Evolutionary conservation across 2,329 filamentous ascomycete genomes (phyloP), one percentile per base, ranked within the genome.

Genomic region (Diaporthe citriasiana): DNA sequence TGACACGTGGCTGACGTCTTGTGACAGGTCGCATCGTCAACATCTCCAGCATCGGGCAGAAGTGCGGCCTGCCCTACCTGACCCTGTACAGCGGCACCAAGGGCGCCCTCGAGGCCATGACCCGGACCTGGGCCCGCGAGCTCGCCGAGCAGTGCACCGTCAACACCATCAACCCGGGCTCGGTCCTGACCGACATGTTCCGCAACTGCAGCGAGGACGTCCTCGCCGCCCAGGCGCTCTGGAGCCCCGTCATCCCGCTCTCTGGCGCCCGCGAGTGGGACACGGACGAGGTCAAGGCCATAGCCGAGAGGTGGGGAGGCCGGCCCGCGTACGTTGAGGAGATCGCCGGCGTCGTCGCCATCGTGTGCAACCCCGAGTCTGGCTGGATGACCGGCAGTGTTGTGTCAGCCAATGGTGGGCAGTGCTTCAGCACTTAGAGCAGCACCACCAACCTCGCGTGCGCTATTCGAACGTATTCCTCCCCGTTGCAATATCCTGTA

Each of bases 61-160:
- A 84, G 70, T 81, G 89, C 10, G 89, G 89, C 51, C 89, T 88
- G 74, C 83, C 85, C 59, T 83, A 85, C 45, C 88, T 90, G 77
- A 87, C 86, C 15, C 85, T 91, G 63, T 92, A 92, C 77, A 89
- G 88, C 13, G 90, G 88, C n/a, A 90, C 87, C 66, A 92, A 92
- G 79, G 90, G 88, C 1, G 89, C 90, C 0, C 80, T 92, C 12
- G 90, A 92, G 79, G 86, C 88, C 50, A 90, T 92, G 87, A 91
- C 90, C n/a, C 84, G 90, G 27, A 87, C 88, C 0, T 92, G 90
- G 90, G 84, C 88, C 7, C 84, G 89, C 27, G 90, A 92, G 81
- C 82, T 92, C 8, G 88, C 89, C 19, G 88, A 90, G 76, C 82
- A 86, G 30, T 86, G 84, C 35, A 91, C 89, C 12, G 89, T 90